A percentile compares a stretch with the other conserved stretches of the same genome.
These are phyloP conservation scores for Clitoria ternatea DNA, from an alignment of 306 rosid genomes.

Conservation along the genomic window DNA sequence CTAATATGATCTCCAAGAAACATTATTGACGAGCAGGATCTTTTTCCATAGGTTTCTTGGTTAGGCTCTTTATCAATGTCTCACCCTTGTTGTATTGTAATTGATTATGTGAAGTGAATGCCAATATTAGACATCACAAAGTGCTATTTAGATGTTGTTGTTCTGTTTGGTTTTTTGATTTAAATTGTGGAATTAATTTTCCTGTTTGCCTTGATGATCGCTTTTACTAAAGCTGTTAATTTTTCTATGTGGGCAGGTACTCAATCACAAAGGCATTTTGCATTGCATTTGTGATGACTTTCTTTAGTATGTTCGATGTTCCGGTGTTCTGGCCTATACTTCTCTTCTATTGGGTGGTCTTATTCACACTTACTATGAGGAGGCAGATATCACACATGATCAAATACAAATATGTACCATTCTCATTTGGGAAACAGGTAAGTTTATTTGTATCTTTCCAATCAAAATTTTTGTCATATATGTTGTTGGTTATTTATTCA, in stretches of 20 bases:
- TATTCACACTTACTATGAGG: slow-evolving; percentile 86
- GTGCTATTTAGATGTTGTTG: background rate
- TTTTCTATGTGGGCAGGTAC: slow-evolving; percentile 57
- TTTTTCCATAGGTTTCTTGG: slow-evolving; percentile 13
- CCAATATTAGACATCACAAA: background rate
- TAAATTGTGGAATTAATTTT: background rate
- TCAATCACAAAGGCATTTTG: slow-evolving; percentile 85
- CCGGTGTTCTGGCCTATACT: slow-evolving; percentile 99
- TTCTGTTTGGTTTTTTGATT: slow-evolving; percentile 4
- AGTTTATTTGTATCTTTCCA: background rate
- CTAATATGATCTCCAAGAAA: background rate
- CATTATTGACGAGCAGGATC: background rate
- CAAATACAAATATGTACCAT: slow-evolving; percentile 91
- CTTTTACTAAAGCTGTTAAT: slow-evolving; percentile 21
- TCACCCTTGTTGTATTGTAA: background rate
- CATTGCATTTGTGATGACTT: slow-evolving; percentile 90
- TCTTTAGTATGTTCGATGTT: slow-evolving; percentile 52
- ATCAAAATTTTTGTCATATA: background rate
- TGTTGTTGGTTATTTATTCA: background rate
- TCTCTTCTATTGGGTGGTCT: slow-evolving; percentile 85
- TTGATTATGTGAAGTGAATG: slow-evolving; percentile 15
- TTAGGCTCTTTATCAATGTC: background rate
- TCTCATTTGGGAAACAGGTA: slow-evolving; percentile 96
- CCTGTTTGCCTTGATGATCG: background rate
- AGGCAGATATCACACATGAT: slow-evolving; percentile 93